Percentiles rank a stretch among this genome's conserved stretches.
phyloP scores from a whole-genome alignment of 257 asterid genomes.

The Nicotiana paniculata region DNA sequence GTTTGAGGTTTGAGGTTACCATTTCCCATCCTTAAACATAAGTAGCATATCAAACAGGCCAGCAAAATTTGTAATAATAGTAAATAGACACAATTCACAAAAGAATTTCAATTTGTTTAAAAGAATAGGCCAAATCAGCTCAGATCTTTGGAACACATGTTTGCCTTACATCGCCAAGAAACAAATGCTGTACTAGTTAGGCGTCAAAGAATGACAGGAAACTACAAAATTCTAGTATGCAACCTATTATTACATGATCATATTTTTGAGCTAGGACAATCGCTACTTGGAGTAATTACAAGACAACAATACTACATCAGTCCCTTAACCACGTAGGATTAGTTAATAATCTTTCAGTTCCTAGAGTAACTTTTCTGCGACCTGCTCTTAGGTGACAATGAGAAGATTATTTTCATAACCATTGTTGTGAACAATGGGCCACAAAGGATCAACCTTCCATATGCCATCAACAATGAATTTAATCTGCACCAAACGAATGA shows the following conservation, averaged over 20 bases:
- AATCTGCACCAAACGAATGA: slow-evolving; percentile 42
- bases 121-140: neutral
- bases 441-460: slow-evolving; percentile 81
- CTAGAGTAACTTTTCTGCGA: neutral
- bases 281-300: neutral
- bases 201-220: neutral
- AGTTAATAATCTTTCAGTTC: neutral
- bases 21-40: no score
- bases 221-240: neutral
- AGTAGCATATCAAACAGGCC: neutral
- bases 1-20: no score
- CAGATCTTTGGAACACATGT: neutral
- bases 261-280: neutral
- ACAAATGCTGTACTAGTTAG: neutral
- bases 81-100: neutral
- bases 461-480: slow-evolving; percentile 85
- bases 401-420: slow-evolving; percentile 75
- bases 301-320: neutral
- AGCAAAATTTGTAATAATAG: neutral
- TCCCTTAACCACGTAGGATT: neutral
- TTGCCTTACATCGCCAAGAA: neutral
- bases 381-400: slow-evolving; percentile 29
- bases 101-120: neutral
- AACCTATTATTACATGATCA: neutral
- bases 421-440: slow-evolving; percentile 44